Percentiles rank a stretch among this genome's conserved stretches.
Evolutionary conservation across 345 rosid species (phyloP).

Genomic region (Eutrema yunnanense): DNA sequence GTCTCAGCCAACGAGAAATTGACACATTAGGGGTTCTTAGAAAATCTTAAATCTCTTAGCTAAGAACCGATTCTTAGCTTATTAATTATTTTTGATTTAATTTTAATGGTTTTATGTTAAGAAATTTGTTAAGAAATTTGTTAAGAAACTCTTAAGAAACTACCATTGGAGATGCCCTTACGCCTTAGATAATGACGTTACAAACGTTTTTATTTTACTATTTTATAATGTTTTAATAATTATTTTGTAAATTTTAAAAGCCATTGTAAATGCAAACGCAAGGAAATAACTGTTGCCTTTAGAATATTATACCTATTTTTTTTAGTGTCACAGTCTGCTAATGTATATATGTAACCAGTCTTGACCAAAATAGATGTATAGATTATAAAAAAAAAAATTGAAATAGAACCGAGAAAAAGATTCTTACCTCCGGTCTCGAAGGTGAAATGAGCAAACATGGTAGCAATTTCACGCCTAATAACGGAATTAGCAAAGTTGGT

Average conservation of each 20-base stretch:
- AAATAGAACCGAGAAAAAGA: too few relatives aligned
- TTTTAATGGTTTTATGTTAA: too few relatives aligned
- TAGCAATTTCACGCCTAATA: slow-evolving; percentile 41
- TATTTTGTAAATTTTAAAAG: neutral
- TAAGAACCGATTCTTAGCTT: too few relatives aligned
- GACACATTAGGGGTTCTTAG: too few relatives aligned
- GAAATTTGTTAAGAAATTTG: too few relatives aligned
- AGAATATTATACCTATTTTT: neutral
- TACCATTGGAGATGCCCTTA: too few relatives aligned
- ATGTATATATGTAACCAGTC: neutral
- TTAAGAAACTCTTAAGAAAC: too few relatives aligned
- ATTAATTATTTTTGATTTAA: too few relatives aligned
- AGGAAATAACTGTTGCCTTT: too few relatives aligned
- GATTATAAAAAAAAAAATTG: neutral
- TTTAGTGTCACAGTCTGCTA: neutral
- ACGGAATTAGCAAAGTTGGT: slow-evolving; percentile 17
- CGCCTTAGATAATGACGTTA: neutral
- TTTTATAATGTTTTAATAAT: neutral
- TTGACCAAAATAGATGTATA: neutral
- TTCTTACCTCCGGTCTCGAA: slow-evolving; percentile 48
- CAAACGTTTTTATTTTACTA: neutral
- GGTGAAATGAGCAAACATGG: slow-evolving; percentile 49
- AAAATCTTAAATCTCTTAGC: too few relatives aligned
- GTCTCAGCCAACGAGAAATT: too few relatives aligned
- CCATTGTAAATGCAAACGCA: too few relatives aligned